These are phyloP conservation scores for Tardiomyces digboiensis DNA, from an alignment of 1,139 yeast species.

Conservation along the genomic window DNA sequence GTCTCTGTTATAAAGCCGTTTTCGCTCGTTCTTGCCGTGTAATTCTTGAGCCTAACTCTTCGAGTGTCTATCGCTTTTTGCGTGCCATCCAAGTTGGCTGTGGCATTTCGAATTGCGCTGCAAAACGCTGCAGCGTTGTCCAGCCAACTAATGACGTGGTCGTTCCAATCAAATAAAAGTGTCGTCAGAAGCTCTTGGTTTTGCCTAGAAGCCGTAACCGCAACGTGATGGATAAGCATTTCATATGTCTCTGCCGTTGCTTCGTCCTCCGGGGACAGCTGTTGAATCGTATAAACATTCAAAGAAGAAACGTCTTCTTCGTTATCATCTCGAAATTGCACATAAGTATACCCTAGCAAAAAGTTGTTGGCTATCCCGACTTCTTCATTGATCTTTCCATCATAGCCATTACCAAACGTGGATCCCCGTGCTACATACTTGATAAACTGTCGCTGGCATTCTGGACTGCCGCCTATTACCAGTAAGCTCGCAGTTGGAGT, in stretches of 20 bases:
- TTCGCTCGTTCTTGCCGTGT: neutral
- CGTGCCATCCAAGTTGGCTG: neutral
- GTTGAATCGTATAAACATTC: neutral
- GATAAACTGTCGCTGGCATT: neutral
- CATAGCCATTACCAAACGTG: no score
- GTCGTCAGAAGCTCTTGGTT: constrained; percentile 5
- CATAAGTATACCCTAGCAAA: neutral
- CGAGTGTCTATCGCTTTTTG: neutral
- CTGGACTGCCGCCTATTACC: neutral
- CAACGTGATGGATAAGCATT: neutral
- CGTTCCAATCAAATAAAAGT: constrained; percentile 11
- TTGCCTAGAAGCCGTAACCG: neutral
- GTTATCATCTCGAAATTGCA: neutral
- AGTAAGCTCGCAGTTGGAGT: neutral
- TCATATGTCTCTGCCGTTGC: neutral
- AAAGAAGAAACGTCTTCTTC: neutral
- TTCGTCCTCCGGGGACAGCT: neutral
- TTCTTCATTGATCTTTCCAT: neutral
- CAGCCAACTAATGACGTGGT: neutral
- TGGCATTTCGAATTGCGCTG: neutral
- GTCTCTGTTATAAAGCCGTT: constrained; percentile 2
- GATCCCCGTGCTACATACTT: neutral
- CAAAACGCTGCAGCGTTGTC: neutral
- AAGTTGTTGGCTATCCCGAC: neutral
- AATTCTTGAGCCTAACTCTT: neutral